Percentiles rank a stretch among this genome's conserved stretches.
Conservation (phyloP, 176 grass and related monocot species). For the Saccharum spontaneum region DNA sequence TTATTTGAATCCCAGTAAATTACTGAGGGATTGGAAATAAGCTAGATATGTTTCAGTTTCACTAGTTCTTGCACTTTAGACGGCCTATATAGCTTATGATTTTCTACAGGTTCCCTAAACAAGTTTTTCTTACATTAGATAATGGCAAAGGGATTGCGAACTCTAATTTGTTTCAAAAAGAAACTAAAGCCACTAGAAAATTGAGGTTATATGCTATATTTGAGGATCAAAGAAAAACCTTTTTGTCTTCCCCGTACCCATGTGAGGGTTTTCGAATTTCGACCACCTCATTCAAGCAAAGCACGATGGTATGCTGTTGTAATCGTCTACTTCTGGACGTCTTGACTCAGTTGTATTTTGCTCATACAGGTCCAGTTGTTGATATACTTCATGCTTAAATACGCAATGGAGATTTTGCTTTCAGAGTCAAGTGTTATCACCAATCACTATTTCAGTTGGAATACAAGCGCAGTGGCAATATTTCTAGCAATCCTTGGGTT, state of each 20-base stretch:
- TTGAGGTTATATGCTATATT: neutral
- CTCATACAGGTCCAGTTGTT: conserved; percentile 78
- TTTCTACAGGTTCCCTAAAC: neutral
- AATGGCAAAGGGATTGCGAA: neutral
- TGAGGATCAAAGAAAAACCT: neutral
- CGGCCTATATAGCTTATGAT: neutral
- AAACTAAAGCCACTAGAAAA: neutral
- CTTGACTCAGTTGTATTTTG: conserved; percentile 11
- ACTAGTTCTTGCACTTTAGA: neutral
- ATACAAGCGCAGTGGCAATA: conserved; percentile 85
- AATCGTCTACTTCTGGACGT: neutral
- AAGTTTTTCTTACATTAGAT: neutral
- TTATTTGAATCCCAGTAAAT: neutral
- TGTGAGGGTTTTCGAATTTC: neutral
- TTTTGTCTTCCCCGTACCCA: neutral
- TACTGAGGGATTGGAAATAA: neutral
- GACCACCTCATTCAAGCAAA: neutral
- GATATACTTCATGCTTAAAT: conserved; percentile 99
- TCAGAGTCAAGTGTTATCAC: conserved; percentile 97
- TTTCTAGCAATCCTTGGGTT: conserved; percentile 91
- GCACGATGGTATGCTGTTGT: neutral
- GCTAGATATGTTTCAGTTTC: neutral
- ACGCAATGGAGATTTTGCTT: conserved; percentile 96
- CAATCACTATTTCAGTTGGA: conserved; percentile 88
- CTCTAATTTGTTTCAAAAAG: neutral